These are phyloP conservation scores for Abrus precatorius DNA, from an alignment of 306 rosid species.

Conservation along the genomic window DNA sequence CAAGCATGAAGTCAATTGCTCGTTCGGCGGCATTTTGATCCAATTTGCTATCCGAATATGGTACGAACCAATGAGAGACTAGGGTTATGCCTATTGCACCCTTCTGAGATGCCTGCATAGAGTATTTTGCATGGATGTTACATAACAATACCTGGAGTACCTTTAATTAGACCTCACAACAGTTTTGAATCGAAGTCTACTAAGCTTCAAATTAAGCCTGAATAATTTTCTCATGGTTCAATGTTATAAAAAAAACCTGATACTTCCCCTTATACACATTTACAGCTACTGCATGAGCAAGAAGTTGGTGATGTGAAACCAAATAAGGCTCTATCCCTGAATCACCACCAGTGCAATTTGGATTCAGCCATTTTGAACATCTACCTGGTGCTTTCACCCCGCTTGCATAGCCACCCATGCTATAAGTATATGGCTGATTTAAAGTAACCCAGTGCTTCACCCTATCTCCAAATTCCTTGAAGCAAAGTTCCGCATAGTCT, in stretches of 20 bases:
- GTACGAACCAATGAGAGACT: slow-evolving; percentile 57
- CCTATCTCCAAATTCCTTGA: slow-evolving; percentile 63
- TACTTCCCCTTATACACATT: slow-evolving; percentile 52
- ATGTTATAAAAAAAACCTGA: slow-evolving; percentile 39
- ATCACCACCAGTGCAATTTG: slow-evolving; percentile 59
- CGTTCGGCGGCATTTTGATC: slow-evolving; percentile 56
- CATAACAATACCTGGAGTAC: not conserved
- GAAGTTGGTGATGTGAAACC: slow-evolving; percentile 61
- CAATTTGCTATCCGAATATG: slow-evolving; percentile 43
- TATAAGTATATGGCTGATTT: slow-evolving; percentile 59
- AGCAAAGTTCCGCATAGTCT: slow-evolving; percentile 65
- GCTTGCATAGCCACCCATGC: slow-evolving; percentile 35
- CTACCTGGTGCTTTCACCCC: slow-evolving; percentile 56
- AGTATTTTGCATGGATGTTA: not conserved
- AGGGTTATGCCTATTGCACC: slow-evolving; percentile 71
- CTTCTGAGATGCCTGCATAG: slow-evolving; percentile 63
- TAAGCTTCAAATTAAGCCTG: no score
- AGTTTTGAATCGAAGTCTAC: no score
- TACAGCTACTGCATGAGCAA: slow-evolving; percentile 65
- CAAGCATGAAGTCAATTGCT: slow-evolving; percentile 70
- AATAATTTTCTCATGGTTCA: no score
- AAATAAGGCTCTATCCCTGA: slow-evolving; percentile 67
- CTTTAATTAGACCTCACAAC: not conserved
- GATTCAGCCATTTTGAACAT: slow-evolving; percentile 58
- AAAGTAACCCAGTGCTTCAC: slow-evolving; percentile 74